Evolutionary conservation across 2,329 filamentous ascomycete genomes (phyloP), one percentile per base, ranked within the genome.

Genomic region (Coniosporium uncinatum): DNA sequence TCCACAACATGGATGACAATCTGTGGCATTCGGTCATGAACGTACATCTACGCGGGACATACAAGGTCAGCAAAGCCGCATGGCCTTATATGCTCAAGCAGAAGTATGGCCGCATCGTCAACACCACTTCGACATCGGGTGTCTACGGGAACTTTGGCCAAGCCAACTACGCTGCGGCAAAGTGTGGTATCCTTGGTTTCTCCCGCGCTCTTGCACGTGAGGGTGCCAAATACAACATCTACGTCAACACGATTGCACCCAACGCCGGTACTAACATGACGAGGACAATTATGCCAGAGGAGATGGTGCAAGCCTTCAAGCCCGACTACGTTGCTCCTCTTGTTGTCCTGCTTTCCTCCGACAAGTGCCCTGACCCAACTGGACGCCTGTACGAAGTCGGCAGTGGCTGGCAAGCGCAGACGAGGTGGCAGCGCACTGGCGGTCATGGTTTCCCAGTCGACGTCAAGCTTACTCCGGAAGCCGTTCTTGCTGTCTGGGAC

Each of bases 251-350:
- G 44, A 96, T 98, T 57, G 93, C 93, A 19, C 93, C 93, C 52
- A 98, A 97, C 58, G 93, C 93, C 31, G 93, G 93, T 54, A 98
- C 93, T 35, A 82, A 84, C 60, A 93, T 98, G 87, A 98, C 93
- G 42, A 79, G 83, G 52, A 91, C 87, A 39, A 87, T 98, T 62
- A 79, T 98, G 75, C 93, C 93, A 22, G 89, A 95, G 68, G 93
- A 98, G 72, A 81, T 97, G 71, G 90, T 98, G 16, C 90, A 97
- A 72, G 91, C 93, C 36, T 95, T 98, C 77, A 98, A 97, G 81
- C 93, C 93, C 45, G 91, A 97, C 61, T 97, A 95, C 67, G 90
- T 98, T 63, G 93, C 93, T 40, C 93, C 93, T 46, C 71, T 97
- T 29, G 90, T 98, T 39, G 81, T 91, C 42, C 81, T 90, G 34